phyloP scores from a whole-genome alignment of 106 monocot genomes.

The Xerophyta viscosa region DNA sequence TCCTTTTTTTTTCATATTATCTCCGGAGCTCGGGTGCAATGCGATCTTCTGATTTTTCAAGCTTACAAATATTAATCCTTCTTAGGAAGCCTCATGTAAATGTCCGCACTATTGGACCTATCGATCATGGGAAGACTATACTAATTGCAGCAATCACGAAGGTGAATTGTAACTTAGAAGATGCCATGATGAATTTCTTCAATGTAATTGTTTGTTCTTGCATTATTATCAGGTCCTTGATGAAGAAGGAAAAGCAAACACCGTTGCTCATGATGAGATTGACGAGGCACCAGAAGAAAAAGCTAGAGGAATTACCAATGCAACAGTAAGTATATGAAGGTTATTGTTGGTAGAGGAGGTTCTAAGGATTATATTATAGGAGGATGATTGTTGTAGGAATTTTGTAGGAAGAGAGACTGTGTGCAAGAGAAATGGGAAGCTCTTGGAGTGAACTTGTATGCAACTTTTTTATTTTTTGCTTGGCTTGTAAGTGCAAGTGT shows the following conservation, averaged over 20 bases:
- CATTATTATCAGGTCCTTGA: constrained; percentile 50
- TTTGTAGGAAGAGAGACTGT: no score
- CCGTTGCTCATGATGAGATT: constrained; percentile 95
- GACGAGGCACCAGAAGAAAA: constrained; percentile 96
- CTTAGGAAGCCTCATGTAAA: constrained; percentile 75
- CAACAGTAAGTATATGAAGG: constrained; percentile 71
- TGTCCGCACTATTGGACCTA: constrained; percentile 77
- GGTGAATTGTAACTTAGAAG: constrained; percentile 13
- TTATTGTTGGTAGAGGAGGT: no score
- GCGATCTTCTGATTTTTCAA: no score
- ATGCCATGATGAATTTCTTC: background rate
- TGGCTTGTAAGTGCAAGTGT: no score
- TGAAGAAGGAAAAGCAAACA: constrained; percentile 98
- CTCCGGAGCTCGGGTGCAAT: no score
- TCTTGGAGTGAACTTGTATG: no score
- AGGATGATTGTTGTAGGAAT: no score
- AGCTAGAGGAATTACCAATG: constrained; percentile 93
- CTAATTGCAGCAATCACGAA: constrained; percentile 81
- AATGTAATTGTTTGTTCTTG: background rate
- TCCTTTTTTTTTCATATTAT: no score
- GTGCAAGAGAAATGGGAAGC: no score
- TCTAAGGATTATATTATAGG: no score
- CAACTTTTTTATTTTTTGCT: no score
- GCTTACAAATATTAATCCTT: no score
- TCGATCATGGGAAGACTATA: constrained; percentile 84